Base-by-base conservation (phyloP, 345 rosid species). In the Eutrema japonicum region DNA sequence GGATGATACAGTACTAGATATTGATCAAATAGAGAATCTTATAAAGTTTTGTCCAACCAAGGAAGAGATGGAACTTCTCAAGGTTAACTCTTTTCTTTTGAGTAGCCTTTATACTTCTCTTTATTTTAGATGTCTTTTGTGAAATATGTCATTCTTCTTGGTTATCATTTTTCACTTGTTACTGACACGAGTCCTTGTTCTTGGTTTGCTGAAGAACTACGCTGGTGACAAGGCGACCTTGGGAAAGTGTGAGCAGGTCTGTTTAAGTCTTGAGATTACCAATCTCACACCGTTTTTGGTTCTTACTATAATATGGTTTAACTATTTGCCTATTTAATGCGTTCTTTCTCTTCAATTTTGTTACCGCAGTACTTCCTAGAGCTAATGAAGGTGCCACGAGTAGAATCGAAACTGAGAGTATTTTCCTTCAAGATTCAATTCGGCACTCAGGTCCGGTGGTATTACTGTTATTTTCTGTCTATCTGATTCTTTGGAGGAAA, bases 221-320 rank as follows among this genome's bases (percentile, higher is more conserved):
- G 83, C 87, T 41, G 98, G 99, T 47, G 92, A 96, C 86, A 87
- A 81, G 81, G 85, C 82, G 41, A 83, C 66, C 59, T 79, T 96
- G 79, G 98, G 99, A 79, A 96, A 89, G 84, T 96, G 98, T 81
- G 99, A 96, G 76, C 98, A 90, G 98, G 99, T 95, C 33, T 72
- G 87, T 68, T 57, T 62, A 61, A 36, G 54, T 71, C 48, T 67
- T 60, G 6, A 53, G 51, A 37, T 29, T 66, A 53, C 48, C 9
- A 35, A 52, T 53, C 59, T 72, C 26, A 4, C 56, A 10, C 57
- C 43, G 33, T 30, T 50, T 66, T 57, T 65, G 33, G 66, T 50
- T 71, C 62, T 22, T 41, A 40, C 11, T 47, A 32, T 14, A 54
- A 38, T 16, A 22, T 49, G 38, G 33, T 41, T 46, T 11, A 46